Evolutionary conservation across 228 moss, liverwort and hornwort genomes (phyloP), one percentile per base, ranked within the genome.

Genomic region (Sphagnum fallax): DNA sequence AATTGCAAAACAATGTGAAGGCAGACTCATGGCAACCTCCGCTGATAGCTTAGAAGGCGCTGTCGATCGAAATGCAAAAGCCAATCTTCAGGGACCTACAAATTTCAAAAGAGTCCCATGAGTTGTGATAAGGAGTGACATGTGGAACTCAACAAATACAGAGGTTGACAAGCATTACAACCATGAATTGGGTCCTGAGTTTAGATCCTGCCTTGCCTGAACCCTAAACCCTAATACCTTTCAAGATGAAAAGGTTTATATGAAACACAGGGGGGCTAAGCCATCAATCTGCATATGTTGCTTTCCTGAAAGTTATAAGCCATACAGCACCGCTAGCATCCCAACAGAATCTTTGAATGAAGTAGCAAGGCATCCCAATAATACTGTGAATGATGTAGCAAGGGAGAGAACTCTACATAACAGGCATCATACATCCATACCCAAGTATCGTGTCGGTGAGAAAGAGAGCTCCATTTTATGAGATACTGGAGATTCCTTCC

Each of bases 391-490:
- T 10, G 51, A 9, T 50, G 51, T 52, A 49, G 11, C 67, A 50
- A 13, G 52, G 52, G 47, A 12, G 13, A 32, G 32, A 32, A 32
- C 1, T 55, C 55, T 55, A 8, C 55, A 4, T 55, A 3, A 4
- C 12, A 55, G 55, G 12, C 9, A 55, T 55, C 48, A 4, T 48
- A 53, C 74, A 32, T 32, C 32, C 32, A 67, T 86, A 94, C 94
- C 94, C 94, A 94, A 16, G 89, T 84, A 75, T 88, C 91, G 78
- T 87, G 94, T 50, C 86, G 85, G 70, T 94, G 94, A 47, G 94
- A 94, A 66, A 91, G 80, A 53, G 73, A 75, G 72, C 70, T 75
- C 94, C 94, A 94, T 72, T 94, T 94, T 72, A 94, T 88, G 64
- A 91, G 81, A 77, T 87, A 94, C 59, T 90, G 82, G 53, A 78